phyloP scores from a whole-genome alignment of 1,139 yeast species.

The Hanseniaspora uvarum region DNA sequence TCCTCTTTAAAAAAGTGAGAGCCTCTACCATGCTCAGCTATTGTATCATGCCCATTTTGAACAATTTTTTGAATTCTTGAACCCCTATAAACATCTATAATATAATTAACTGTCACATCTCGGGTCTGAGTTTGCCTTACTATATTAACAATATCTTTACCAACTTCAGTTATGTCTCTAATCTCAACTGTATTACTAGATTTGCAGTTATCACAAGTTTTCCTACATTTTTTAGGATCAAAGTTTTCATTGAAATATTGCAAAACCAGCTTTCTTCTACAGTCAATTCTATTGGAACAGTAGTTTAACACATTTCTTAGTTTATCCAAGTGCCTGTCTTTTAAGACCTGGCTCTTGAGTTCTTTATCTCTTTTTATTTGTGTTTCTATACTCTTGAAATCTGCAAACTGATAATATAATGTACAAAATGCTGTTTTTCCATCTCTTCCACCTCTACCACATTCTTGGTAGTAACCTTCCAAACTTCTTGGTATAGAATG shows the following conservation, averaged over 20 bases:
- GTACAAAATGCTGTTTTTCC: slow-evolving; percentile 73
- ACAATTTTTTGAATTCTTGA: slow-evolving; percentile 52
- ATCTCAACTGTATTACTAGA: slow-evolving; percentile 39
- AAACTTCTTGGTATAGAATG: slow-evolving; percentile 78
- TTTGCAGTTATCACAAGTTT: slow-evolving; percentile 81
- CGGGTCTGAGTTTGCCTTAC: slow-evolving; percentile 48
- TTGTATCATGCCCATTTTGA: slow-evolving; percentile 50
- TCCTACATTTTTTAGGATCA: slow-evolving; percentile 53
- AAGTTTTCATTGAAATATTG: slow-evolving; percentile 83
- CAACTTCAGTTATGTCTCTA: slow-evolving; percentile 59
- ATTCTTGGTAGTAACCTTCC: slow-evolving; percentile 95
- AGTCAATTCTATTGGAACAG: slow-evolving; percentile 83
- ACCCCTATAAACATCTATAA: slow-evolving; percentile 79
- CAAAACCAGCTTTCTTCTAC: slow-evolving; percentile 78
- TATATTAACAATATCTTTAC: slow-evolving; percentile 49
- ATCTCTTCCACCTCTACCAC: slow-evolving; percentile 98
- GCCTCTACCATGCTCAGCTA: slow-evolving; percentile 62
- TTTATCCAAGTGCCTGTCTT: slow-evolving; percentile 68
- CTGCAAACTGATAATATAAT: slow-evolving; percentile 68
- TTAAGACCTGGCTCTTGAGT: slow-evolving; percentile 45
- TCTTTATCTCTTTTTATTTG: slow-evolving; percentile 71
- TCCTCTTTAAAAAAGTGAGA: slow-evolving; percentile 52
- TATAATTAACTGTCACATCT: slow-evolving; percentile 65
- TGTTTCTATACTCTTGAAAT: slow-evolving; percentile 61
- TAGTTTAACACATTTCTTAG: slow-evolving; percentile 78